Conservation (phyloP, 257 asterid species). For the Solanum etuberosum region DNA sequence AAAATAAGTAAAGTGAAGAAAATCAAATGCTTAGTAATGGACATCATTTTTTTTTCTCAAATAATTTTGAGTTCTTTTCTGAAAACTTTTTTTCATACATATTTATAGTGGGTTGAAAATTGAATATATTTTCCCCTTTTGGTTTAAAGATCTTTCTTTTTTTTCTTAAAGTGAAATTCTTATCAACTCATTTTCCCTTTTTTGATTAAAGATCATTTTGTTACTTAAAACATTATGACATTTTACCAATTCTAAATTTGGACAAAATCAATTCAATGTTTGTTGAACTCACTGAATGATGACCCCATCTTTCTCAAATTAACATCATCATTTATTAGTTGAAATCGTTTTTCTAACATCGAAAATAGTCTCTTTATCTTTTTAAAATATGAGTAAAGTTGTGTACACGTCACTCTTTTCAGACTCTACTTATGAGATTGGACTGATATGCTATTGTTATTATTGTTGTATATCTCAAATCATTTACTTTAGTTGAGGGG, state of each 20-base stretch:
- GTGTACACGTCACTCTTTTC: background rate
- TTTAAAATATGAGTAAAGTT: background rate
- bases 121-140: background rate
- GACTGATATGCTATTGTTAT: background rate
- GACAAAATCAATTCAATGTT: background rate
- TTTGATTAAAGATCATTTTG: background rate
- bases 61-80: background rate
- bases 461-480: background rate
- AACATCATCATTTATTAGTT: background rate
- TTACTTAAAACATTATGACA: background rate
- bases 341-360: background rate
- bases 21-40: background rate
- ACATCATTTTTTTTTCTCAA: background rate
- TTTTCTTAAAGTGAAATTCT: background rate
- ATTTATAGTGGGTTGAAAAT: background rate
- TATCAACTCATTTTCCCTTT: background rate
- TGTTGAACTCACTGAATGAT: background rate
- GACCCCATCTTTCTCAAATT: background rate
- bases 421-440: background rate
- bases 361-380: accelerated
- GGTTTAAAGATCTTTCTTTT: background rate
- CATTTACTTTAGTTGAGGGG: background rate
- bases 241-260: background rate
- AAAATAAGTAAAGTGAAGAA: background rate
- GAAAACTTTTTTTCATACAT: background rate